Percentiles rank a stretch among this genome's conserved stretches.
Conservation (phyloP, 768 basidiomycete genomes). For the Sistotremastrum suecicum region DNA sequence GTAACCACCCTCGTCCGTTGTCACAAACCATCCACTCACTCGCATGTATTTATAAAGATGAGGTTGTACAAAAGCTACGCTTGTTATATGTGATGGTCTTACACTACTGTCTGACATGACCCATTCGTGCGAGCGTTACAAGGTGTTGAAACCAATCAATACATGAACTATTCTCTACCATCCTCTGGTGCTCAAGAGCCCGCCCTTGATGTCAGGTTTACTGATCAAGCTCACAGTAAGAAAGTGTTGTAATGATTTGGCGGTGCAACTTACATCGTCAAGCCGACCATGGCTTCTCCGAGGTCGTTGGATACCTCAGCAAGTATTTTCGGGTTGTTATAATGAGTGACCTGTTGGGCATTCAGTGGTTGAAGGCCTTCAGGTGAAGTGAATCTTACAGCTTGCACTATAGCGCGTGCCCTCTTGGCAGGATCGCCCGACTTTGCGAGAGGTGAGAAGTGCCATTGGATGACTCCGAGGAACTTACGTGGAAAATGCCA, state of each 20-base stretch:
- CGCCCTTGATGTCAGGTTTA: slow-evolving; percentile 54
- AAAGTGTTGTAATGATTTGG: not conserved
- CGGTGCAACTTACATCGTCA: slow-evolving; percentile 56
- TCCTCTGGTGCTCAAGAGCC: slow-evolving; percentile 53
- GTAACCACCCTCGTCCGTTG: too few relatives aligned
- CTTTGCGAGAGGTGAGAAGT: slow-evolving; percentile 21
- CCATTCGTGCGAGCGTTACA: too few relatives aligned
- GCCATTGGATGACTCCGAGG: not conserved
- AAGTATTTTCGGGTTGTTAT: slow-evolving; percentile 84
- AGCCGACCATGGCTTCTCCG: slow-evolving; percentile 87
- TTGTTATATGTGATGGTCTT: too few relatives aligned
- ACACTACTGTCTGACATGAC: too few relatives aligned
- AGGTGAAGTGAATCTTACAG: slow-evolving; percentile 32
- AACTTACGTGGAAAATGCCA: slow-evolving; percentile 82
- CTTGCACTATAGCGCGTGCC: slow-evolving; percentile 92
- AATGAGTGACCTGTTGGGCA: slow-evolving; percentile 65
- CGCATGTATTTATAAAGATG: too few relatives aligned
- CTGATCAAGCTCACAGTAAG: slow-evolving; percentile 21
- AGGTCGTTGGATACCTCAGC: slow-evolving; percentile 84
- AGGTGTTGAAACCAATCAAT: not conserved
- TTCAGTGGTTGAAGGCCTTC: slow-evolving; percentile 4
- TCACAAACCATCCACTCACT: too few relatives aligned
- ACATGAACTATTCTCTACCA: slow-evolving; percentile 26
- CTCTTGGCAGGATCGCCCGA: slow-evolving; percentile 90
- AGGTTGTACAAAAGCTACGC: too few relatives aligned